These are phyloP conservation scores for Aspergillus brasiliensis DNA, from an alignment of 2,329 filamentous ascomycete genomes.

Conservation along the genomic window DNA sequence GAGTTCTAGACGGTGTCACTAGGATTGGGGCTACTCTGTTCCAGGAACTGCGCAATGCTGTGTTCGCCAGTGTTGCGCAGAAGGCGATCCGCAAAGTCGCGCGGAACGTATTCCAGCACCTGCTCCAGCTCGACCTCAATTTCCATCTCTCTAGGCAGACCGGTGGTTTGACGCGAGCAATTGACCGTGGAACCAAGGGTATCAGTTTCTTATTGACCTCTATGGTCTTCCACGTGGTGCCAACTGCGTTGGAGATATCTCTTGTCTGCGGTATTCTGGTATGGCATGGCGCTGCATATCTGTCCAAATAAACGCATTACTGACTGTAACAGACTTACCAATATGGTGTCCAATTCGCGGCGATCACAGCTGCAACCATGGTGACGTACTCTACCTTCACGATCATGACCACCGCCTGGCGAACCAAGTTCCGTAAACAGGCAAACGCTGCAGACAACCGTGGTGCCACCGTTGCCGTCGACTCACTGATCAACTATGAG, in stretches of 20 bases:
- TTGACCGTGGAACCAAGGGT: constrained; percentile 95
- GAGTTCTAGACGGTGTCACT: constrained; percentile 69
- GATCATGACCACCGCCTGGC: constrained; percentile 93
- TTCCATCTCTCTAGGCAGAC: constrained; percentile 96
- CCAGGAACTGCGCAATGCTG: constrained; percentile 90
- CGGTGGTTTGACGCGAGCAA: constrained; percentile 87
- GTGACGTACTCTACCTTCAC: constrained; percentile 94
- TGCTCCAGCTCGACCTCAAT: constrained; percentile 83
- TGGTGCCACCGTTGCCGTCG: constrained; percentile 91
- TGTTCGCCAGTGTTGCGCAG: constrained; percentile 95
- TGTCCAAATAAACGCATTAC: constrained; percentile 14
- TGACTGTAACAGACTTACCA: constrained; percentile 70
- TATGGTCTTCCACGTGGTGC: constrained; percentile 97
- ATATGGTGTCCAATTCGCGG: constrained; percentile 88
- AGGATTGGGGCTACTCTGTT: constrained; percentile 87
- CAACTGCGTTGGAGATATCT: constrained; percentile 88
- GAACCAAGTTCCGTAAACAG: constrained; percentile 92
- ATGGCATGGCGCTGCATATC: constrained; percentile 23
- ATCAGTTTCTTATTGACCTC: constrained; percentile 96
- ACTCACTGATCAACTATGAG: constrained; percentile 98
- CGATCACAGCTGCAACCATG: constrained; percentile 90
- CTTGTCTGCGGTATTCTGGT: constrained; percentile 92
- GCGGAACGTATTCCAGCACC: constrained; percentile 86
- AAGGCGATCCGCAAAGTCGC: constrained; percentile 93
- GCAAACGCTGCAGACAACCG: constrained; percentile 96